phyloP scores from a whole-genome alignment of 306 rosid genomes.

The Cercis canadensis region DNA sequence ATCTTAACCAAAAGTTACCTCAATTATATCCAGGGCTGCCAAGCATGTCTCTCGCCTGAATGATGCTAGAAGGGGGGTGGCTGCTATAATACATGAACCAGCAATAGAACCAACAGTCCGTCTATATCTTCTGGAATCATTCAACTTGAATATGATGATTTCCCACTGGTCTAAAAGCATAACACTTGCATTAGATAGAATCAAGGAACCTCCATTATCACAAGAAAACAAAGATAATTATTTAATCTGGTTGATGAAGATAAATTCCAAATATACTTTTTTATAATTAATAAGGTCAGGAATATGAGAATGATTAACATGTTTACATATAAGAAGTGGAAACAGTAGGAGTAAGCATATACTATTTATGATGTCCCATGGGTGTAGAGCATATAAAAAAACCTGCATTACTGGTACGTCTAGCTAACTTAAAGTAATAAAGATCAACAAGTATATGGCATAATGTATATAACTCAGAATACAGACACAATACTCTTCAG shows the following conservation, averaged over 20 bases:
- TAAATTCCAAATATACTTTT: slow-evolving; percentile 24
- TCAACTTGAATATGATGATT: slow-evolving; percentile 67
- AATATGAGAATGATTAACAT: not conserved
- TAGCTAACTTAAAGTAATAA: too few relatives aligned
- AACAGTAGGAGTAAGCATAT: too few relatives aligned
- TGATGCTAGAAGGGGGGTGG: slow-evolving; percentile 82
- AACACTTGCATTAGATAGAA: slow-evolving; percentile 34
- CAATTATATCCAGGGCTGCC: slow-evolving; percentile 79
- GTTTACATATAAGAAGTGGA: not conserved
- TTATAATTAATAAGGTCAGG: not conserved
- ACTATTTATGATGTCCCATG: too few relatives aligned
- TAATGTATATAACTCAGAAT: too few relatives aligned
- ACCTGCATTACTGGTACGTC: too few relatives aligned
- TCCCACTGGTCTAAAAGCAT: slow-evolving; percentile 78
- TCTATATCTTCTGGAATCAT: slow-evolving; percentile 85
- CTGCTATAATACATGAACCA: slow-evolving; percentile 77
- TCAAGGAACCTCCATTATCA: slow-evolving; percentile 23
- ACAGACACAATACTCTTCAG: too few relatives aligned
- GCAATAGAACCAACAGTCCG: slow-evolving; percentile 82
- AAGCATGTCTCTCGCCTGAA: slow-evolving; percentile 70
- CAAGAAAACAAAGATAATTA: slow-evolving; percentile 5
- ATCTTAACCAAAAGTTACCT: slow-evolving; percentile 59
- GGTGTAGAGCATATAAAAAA: too few relatives aligned
- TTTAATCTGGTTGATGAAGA: slow-evolving; percentile 13
- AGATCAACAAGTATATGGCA: too few relatives aligned